A percentile compares a stretch with the other conserved stretches of the same genome.
Conservation (phyloP, 2,329 filamentous ascomycete genomes). For the Penicillium sp. region DNA sequence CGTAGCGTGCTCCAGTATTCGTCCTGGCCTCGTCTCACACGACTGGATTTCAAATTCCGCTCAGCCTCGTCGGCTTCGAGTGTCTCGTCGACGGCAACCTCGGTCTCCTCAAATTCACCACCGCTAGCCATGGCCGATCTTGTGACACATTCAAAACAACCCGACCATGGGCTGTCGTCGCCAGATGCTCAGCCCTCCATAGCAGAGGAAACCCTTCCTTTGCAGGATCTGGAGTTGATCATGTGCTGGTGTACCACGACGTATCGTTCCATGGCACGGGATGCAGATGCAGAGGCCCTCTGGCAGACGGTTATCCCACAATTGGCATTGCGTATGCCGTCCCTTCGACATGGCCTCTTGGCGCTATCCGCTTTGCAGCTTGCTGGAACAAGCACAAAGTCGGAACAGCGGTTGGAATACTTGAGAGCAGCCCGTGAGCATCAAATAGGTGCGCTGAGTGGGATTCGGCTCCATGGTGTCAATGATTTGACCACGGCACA, state of each 20-base stretch:
- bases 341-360: conserved; percentile 33
- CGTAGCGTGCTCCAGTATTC: conserved; percentile 12
- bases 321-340: conserved; percentile 27
- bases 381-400: conserved; percentile 14
- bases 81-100: conserved; percentile 6
- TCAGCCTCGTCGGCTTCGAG: conserved; percentile 7
- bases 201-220: conserved; percentile 14
- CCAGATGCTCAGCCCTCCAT: conserved; percentile 1
- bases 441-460: conserved; percentile 22
- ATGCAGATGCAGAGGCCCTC: conserved; percentile 20
- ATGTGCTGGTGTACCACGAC: conserved; percentile 34
- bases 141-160: neutral
- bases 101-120: conserved; percentile 1
- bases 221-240: conserved; percentile 33
- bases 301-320: conserved; percentile 32
- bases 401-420: conserved; percentile 20
- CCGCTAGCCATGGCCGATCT: conserved; percentile 10
- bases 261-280: conserved; percentile 28
- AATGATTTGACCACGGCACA: conserved; percentile 24
- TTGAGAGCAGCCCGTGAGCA: conserved; percentile 27
- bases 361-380: conserved; percentile 34
- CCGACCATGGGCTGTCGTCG: neutral
- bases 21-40: conserved; percentile 14
- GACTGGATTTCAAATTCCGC: conserved; percentile 11
- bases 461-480: conserved; percentile 18